Evolutionary conservation across 768 basidiomycete species (phyloP).

Genomic region (Gloeophyllum trabeum): DNA sequence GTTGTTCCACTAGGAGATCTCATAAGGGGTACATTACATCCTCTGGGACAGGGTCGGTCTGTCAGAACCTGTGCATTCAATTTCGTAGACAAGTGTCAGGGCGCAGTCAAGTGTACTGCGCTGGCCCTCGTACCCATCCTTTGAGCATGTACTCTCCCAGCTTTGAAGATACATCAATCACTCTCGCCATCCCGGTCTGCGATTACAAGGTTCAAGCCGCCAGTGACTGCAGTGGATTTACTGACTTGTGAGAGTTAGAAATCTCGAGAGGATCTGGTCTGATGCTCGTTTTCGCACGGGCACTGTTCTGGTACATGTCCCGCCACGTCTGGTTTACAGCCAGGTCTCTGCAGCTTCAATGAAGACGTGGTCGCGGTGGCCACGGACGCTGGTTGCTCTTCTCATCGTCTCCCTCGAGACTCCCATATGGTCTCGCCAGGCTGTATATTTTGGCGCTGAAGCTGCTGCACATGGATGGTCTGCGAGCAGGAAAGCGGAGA

Average conservation of each 20-base stretch:
- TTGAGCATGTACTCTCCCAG: slow-evolving; percentile 60
- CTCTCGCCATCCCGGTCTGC: slow-evolving; percentile 32
- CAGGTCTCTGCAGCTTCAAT: no score
- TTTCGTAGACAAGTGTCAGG: not conserved
- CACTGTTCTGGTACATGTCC: no score
- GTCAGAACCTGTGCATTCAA: slow-evolving; percentile 46
- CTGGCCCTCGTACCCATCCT: slow-evolving; percentile 7
- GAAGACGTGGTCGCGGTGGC: slow-evolving; percentile 12
- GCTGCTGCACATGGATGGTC: slow-evolving; percentile 14
- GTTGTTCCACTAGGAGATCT: slow-evolving; percentile 46
- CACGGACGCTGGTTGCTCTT: slow-evolving; percentile 15
- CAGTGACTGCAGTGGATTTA: no score
- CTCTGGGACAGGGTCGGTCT: slow-evolving; percentile 46
- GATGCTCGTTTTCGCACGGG: no score
- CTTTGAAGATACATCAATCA: slow-evolving; percentile 45
- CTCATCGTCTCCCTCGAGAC: slow-evolving; percentile 14
- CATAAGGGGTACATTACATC: slow-evolving; percentile 51
- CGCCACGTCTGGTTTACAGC: not conserved
- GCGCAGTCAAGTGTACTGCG: slow-evolving; percentile 2
- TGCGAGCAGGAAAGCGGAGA: slow-evolving; percentile 12
- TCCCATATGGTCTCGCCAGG: slow-evolving; percentile 9
- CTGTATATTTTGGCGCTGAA: slow-evolving; percentile 5
- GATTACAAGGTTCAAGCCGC: no score
- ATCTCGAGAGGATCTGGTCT: no score
- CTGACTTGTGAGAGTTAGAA: no score